Percentiles rank a stretch among this genome's conserved stretches.
Evolutionary conservation across 345 rosid species (phyloP).

Genomic region (Lepidium didymum): DNA sequence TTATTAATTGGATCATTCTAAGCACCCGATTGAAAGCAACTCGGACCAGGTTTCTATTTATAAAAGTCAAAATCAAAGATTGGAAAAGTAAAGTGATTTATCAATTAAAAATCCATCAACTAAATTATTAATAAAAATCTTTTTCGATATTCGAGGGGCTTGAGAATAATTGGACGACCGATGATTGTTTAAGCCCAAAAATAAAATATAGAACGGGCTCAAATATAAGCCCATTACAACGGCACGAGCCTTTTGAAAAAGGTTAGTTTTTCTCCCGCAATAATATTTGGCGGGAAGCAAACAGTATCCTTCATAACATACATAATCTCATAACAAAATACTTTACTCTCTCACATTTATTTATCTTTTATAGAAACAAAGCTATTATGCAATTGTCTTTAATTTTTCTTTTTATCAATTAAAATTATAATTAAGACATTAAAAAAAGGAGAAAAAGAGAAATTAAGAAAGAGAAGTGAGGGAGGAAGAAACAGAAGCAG

Average conservation of each 20-base stretch:
- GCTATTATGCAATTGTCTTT: neutral
- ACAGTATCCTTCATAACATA: neutral
- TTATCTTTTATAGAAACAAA: neutral
- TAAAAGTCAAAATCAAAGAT: neutral
- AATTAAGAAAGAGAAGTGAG: constrained; percentile 17
- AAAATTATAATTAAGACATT: neutral
- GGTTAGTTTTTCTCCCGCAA: constrained; percentile 5
- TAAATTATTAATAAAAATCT: no score
- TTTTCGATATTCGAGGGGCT: no score
- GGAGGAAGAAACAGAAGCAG: constrained; percentile 24
- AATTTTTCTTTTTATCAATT: neutral
- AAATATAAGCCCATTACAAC: neutral
- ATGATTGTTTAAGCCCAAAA: neutral
- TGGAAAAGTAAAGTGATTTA: neutral
- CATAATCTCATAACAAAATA: neutral
- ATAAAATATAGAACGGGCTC: neutral
- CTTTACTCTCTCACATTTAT: neutral
- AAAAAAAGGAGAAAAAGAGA: neutral
- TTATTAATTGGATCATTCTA: no score
- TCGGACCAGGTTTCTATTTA: neutral
- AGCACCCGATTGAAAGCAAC: no score
- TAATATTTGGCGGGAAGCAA: constrained; percentile 29
- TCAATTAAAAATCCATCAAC: no score
- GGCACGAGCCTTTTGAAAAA: neutral
- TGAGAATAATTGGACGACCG: no score